These are phyloP conservation scores for Cytospora mali DNA, from an alignment of 2,329 filamentous ascomycete species.

Conservation along the genomic window DNA sequence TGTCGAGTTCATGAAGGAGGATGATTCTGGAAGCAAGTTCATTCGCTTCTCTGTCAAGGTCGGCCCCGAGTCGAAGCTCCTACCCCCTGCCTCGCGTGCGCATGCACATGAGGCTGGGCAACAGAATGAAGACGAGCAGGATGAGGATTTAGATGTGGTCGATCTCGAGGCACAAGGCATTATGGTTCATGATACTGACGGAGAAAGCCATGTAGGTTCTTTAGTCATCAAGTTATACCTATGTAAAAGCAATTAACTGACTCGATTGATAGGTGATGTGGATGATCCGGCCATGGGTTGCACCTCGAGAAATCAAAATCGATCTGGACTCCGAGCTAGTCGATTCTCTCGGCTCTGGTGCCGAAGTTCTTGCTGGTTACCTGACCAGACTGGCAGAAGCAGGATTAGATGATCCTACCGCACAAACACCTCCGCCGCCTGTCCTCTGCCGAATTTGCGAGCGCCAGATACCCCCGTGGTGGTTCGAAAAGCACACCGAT, in stretches of 20 bases:
- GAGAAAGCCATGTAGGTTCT: conserved; percentile 81
- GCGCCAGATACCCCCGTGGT: conserved; percentile 96
- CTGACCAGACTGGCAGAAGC: conserved; percentile 86
- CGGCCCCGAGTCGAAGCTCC: conserved; percentile 69
- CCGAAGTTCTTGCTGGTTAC: conserved; percentile 92
- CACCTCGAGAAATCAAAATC: conserved; percentile 91
- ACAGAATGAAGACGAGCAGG: conserved; percentile 36
- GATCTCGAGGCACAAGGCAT: conserved; percentile 96
- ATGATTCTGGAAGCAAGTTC: conserved; percentile 90
- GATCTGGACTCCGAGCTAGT: conserved; percentile 88
- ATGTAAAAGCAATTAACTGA: not conserved
- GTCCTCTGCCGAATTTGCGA: conserved; percentile 97
- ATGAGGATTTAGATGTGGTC: conserved; percentile 55
- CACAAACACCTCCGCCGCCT: conserved; percentile 78
- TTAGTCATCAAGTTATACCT: not conserved
- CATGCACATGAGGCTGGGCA: conserved; percentile 43
- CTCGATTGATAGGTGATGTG: conserved; percentile 79
- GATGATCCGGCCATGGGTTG: conserved; percentile 94
- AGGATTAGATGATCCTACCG: conserved; percentile 72
- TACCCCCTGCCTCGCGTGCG: conserved; percentile 48
- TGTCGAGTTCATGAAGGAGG: conserved; percentile 85
- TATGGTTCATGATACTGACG: conserved; percentile 94
- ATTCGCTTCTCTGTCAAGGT: conserved; percentile 77
- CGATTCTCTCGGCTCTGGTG: conserved; percentile 90
- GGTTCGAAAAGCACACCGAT: conserved; percentile 99